A percentile compares a stretch with the other conserved stretches of the same genome.
phyloP scores from a whole-genome alignment of 331 rosid genomes.

The Dryas integrifolia region DNA sequence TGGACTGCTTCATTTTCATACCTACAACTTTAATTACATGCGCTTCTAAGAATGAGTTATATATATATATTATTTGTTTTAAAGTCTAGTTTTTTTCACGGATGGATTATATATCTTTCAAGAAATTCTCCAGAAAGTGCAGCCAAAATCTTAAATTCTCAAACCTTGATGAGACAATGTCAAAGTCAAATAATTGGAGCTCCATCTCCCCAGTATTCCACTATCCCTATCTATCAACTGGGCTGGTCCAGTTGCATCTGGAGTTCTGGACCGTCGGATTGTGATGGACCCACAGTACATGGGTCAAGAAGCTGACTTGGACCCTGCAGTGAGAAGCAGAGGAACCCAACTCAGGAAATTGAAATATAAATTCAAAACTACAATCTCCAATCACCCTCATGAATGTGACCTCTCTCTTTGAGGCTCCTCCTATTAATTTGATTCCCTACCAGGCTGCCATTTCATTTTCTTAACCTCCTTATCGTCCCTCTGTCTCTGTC shows the following conservation, averaged over 20 bases:
- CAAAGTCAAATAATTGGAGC: slow-evolving; percentile 38
- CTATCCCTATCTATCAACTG: slow-evolving; percentile 27
- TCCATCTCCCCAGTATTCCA: slow-evolving; percentile 1
- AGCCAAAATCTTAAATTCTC: slow-evolving; percentile 13
- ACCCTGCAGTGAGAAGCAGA: slow-evolving; percentile 37
- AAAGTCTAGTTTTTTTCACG: background rate
- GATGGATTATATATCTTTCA: background rate
- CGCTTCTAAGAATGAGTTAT: background rate
- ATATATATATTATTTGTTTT: too few relatives aligned
- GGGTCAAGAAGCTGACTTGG: slow-evolving; percentile 45
- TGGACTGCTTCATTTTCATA: slow-evolving; percentile 16
- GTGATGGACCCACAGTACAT: slow-evolving; percentile 11
- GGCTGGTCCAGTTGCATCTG: slow-evolving; percentile 22
- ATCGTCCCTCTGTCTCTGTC: slow-evolving; percentile 20
- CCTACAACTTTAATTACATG: slow-evolving; percentile 12
- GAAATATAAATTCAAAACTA: slow-evolving; percentile 44
- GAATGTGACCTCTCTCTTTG: slow-evolving; percentile 37
- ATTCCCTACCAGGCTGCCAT: slow-evolving; percentile 64
- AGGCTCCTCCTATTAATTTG: slow-evolving; percentile 61
- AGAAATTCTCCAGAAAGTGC: slow-evolving; percentile 11
- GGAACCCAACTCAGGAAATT: slow-evolving; percentile 29
- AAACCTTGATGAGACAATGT: slow-evolving; percentile 30
- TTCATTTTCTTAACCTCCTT: slow-evolving; percentile 57
- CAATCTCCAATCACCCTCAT: slow-evolving; percentile 38
- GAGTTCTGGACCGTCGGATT: slow-evolving; percentile 29